Evolutionary conservation across 257 asterid species (phyloP), one percentile per base, ranked within the genome.

Genomic region (Nicotiana paniculata): DNA sequence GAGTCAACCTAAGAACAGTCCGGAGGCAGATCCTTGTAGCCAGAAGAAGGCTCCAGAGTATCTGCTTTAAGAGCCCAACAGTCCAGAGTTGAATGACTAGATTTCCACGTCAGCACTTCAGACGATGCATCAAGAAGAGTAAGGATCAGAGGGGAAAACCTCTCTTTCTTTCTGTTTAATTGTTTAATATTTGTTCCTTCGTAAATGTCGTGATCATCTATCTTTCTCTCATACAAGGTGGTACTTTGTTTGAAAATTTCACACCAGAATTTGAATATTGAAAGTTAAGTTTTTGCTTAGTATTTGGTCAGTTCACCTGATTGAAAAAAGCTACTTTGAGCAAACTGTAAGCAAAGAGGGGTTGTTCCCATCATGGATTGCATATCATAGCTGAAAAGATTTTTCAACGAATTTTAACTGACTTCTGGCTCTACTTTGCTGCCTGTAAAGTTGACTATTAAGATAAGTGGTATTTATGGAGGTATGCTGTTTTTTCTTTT

Each of bases 271-370:
- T 51, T 70, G 58, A 43, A 21, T 70, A 6, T 32, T 81, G 55
- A 77, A 81, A 85, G 69, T 51, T 30, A 58, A 80, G 33, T 77
- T 74, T 77, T 69, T 77, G 13, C 81, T 39, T 62, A 28, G 84
- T 77, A 61, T 46, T 82, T 65, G 37, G 83, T 86, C 81, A 85
- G 83, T 78, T 82, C 66, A 77, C 68, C 67, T 77, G 87, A 88
- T 88, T 77, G 88, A 10, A 48, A 74, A 82, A 79, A 62, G 59
- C 77, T 83, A 65, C 64, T 82, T 85, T 85, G 86, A 84, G 88
- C 89, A 88, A 85, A 75, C 88, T 77, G 74, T 54, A 88, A 88
- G 89, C 88, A 86, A 88, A 43, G 51, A 46, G 84, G 87, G 85
- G 21, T 28, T 85, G 87, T 82, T 59, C 65, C 84, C 15, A 66